Conservation (phyloP, 495 filamentous ascomycete species). For the Talaromyces trachyspermus region DNA sequence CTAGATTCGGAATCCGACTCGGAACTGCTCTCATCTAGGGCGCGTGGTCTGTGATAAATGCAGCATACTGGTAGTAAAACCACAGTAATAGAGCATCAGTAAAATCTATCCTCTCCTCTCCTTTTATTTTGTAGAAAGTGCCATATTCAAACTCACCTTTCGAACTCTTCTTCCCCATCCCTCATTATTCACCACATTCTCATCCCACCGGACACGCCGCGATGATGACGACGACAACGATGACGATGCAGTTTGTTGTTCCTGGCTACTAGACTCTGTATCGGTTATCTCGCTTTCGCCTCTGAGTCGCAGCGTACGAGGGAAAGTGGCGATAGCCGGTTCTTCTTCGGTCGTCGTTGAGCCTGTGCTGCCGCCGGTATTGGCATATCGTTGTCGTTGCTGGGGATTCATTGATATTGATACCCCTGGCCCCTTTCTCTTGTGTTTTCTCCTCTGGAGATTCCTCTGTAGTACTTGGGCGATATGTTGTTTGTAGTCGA, state of each 20-base stretch:
- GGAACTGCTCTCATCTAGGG: slow-evolving; percentile 77
- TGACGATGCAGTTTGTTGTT: too few species aligned
- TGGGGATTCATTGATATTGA: slow-evolving; percentile 1
- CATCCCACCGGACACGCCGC: slow-evolving; percentile 77
- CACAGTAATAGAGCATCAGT: too few species aligned
- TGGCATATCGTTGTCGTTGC: neutral
- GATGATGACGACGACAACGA: slow-evolving; percentile 10
- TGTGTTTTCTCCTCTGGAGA: too few species aligned
- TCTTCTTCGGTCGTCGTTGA: slow-evolving; percentile 1
- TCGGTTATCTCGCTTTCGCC: slow-evolving; percentile 23
- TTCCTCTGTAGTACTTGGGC: too few species aligned
- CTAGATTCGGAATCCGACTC: slow-evolving; percentile 59
- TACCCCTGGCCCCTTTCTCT: too few species aligned
- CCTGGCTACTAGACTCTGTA: slow-evolving; percentile 2
- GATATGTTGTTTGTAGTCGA: too few species aligned
- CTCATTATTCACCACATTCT: slow-evolving; percentile 94
- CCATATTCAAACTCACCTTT: slow-evolving; percentile 69
- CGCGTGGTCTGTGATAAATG: slow-evolving; percentile 85
- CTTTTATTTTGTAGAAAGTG: slow-evolving; percentile 1
- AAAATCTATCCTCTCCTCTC: slow-evolving; percentile 1
- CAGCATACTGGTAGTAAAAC: slow-evolving; percentile 90
- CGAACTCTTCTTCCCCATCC: slow-evolving; percentile 82
- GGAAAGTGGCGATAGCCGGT: neutral
- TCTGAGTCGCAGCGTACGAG: slow-evolving; percentile 28
- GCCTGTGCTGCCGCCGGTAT: neutral